These are phyloP conservation scores for Herpetomonas samuelpessoai DNA, from an alignment of 208 protist genomes.

Conservation along the genomic window DNA sequence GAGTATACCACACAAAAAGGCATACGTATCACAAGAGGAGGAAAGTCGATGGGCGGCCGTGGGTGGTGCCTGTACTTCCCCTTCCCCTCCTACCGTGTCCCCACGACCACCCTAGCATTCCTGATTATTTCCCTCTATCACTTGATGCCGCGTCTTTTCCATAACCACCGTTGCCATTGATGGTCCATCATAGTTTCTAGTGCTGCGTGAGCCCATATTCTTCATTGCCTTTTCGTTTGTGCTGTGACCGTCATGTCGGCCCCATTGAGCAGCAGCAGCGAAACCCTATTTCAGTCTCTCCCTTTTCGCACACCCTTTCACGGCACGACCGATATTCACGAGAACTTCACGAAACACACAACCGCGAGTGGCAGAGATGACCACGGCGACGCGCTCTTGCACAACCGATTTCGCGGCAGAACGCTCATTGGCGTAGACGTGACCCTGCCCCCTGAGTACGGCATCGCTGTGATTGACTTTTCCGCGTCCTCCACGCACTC, in stretches of 20 bases:
- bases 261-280: not conserved
- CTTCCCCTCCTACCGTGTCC: no score
- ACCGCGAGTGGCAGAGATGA: not conserved
- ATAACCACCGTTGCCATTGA: no score
- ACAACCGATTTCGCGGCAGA: slow-evolving; percentile 31
- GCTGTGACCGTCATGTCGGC: not conserved
- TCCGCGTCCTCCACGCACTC: not conserved
- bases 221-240: not conserved
- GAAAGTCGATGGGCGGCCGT: no score
- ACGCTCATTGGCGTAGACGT: slow-evolving; percentile 29
- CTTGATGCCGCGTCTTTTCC: no score
- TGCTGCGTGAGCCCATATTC: no score
- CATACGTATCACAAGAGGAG: no score
- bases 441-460: slow-evolving; percentile 24
- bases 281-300: slow-evolving; percentile 45
- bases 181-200: not conserved
- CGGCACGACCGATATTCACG: slow-evolving; percentile 60
- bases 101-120: no score
- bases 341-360: slow-evolving; percentile 55
- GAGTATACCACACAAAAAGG: no score
- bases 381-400: slow-evolving; percentile 4
- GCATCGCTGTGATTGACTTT: slow-evolving; percentile 20
- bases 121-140: no score
- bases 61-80: no score
- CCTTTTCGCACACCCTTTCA: slow-evolving; percentile 65